Evolutionary conservation across 805 yeast species (phyloP), one percentile per base, ranked within the genome.

Genomic region (Ogataea angusta): DNA sequence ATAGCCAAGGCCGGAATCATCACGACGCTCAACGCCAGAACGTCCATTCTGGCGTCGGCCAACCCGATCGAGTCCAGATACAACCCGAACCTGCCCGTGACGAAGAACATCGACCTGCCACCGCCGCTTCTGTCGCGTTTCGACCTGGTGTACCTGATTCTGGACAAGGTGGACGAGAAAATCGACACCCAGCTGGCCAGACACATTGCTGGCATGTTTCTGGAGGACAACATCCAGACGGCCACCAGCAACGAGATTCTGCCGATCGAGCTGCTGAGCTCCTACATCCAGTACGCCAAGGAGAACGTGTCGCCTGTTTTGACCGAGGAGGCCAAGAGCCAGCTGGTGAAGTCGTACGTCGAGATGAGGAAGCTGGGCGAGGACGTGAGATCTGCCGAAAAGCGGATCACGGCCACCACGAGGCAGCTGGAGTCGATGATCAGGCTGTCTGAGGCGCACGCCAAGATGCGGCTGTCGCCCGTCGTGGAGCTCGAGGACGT

Each of bases 1-100:
- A 88, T 93, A 57, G 99, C 99, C 23, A 93, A 93, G 58, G 99
- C 99, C 1, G 99, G 99, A 45, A 93, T 93, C 57, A 93, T 93
- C 56, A 93, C 99, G 5, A 93, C 98, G 0, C 70, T 93, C 46
- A 93, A 93, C 62, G 99, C 99, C 1, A 76, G 99, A 65, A 91
- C 97, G 0, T 91, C 98, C 1, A 84, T 93, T 48, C 69, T 93
- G 42, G 99, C 99, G 0, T 85, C 96, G 28, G 99, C 99, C 1
- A 93, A 93, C 62, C 99, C 99, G 10, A 90, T 93, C 48, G 91
- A 93, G 47, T 91, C 98, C 2, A 76, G 95, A 50, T 93, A 93
- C 62, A 89, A 93, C 62, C 95, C 97, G n/a, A 78, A 84, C 52
- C 69, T 91, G 45, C 96, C 98, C 0, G 99, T 93, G 10, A 88